Evolutionary conservation across 2,329 filamentous ascomycete species (phyloP).

Genomic region (Diplodia seriata): DNA sequence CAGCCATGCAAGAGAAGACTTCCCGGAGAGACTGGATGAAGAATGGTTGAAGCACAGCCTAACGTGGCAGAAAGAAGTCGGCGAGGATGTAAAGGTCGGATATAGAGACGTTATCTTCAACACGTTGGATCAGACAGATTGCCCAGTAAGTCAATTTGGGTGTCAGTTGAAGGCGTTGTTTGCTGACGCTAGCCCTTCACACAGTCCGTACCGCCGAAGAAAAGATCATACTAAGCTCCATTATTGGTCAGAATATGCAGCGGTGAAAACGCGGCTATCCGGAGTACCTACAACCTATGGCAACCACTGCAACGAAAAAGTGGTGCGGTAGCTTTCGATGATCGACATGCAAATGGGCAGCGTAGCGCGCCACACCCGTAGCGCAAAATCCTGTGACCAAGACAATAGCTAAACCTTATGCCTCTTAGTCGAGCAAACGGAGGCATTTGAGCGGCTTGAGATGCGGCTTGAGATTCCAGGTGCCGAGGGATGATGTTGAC

Average conservation of each 20-base stretch:
- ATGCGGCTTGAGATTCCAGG: too few species aligned
- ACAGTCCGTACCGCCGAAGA: conserved; percentile 46
- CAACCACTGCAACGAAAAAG: too few species aligned
- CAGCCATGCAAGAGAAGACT: conserved; percentile 58
- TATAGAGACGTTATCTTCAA: conserved; percentile 52
- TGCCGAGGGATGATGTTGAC: neutral
- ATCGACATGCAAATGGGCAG: too few species aligned
- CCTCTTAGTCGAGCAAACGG: too few species aligned
- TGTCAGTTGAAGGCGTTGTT: neutral
- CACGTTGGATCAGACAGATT: conserved; percentile 56
- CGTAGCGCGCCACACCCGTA: too few species aligned
- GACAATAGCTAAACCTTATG: too few species aligned
- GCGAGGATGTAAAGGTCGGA: conserved; percentile 50
- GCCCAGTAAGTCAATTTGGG: conserved; percentile 35
- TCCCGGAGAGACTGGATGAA: conserved; percentile 51
- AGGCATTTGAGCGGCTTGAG: too few species aligned
- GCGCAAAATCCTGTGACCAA: too few species aligned
- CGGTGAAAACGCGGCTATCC: too few species aligned
- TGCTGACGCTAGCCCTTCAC: neutral
- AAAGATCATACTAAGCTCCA: conserved; percentile 43
- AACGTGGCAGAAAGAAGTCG: conserved; percentile 53
- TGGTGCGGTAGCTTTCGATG: too few species aligned
- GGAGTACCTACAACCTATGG: too few species aligned
- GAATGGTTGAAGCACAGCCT: conserved; percentile 58
- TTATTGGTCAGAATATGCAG: neutral